Evolutionary conservation across 2,329 filamentous ascomycete genomes (phyloP), one percentile per base, ranked within the genome.

Genomic region (Pseudopyrenochaeta lycopersici): DNA sequence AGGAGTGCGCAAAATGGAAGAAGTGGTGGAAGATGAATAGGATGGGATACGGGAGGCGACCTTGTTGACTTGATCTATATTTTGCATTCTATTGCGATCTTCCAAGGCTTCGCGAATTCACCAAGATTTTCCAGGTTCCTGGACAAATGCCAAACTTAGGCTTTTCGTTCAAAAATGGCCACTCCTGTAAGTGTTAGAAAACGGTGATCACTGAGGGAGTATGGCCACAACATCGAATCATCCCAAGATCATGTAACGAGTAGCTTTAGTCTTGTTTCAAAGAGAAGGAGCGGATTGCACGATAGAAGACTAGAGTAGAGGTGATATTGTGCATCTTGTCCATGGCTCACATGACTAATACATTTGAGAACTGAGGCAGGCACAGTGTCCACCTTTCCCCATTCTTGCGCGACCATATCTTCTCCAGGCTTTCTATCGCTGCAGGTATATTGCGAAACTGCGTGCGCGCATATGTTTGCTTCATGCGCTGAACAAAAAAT

Each of bases 381-480:
- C 51, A 46, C 7, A 48, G 20, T 2, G 58, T 61, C 52, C 58
- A 61, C 2, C 62, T 50, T 36, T 59, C 48, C 0, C 46, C 45
- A 4, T 30, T 27, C 21, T 49, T 52, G 1, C 38, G 32, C 12
- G 47, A 29, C 64, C 62, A 65, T n/a, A 65, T 47, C 4, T 38
- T 54, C 12, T 49, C 12, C 31, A 67, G 20, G 14, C 54, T 52
- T 21, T 55, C 23, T 30, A 67, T 49, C 7, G 56, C 60, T 7
- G 45, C 35, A 17, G 60, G 60, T 12, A 67, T 64, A 20, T 65
- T 67, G 5, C 53, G 51, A 30, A 65, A 67, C 12, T 51, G 46
- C 3, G 62, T 65, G 3, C 39, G 47, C 15, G 46, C 46, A n/a
- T 67, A 62, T 2, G 64, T 52, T 15, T 27, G 33, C 14, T 53